These are phyloP conservation scores for Amaranthus hypochondriacus DNA, from an alignment of 148 eudicot species.

Conservation along the genomic window DNA sequence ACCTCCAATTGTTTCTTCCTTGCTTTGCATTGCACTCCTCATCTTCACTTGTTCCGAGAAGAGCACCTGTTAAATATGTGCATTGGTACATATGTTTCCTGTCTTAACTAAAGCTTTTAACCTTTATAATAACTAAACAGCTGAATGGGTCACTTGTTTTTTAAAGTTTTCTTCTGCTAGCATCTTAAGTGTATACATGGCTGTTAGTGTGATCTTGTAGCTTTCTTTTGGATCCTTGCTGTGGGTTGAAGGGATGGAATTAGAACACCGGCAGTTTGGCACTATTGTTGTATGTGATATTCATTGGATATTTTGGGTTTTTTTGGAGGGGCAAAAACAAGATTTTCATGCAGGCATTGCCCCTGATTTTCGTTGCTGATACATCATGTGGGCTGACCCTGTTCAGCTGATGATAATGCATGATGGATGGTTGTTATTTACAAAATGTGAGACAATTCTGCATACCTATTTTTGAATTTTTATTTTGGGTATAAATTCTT, in stretches of 20 bases:
- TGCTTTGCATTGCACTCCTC: conserved; percentile 46
- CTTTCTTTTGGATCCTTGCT: too few species aligned
- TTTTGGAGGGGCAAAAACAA: neutral
- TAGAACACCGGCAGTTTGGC: neutral
- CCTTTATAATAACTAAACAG: too few species aligned
- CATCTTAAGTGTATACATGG: too few species aligned
- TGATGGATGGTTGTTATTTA: neutral
- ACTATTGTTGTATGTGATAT: neutral
- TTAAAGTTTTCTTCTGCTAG: too few species aligned
- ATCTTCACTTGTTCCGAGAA: conserved; percentile 69
- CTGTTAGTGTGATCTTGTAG: too few species aligned
- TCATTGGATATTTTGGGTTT: neutral
- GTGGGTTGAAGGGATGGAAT: neutral
- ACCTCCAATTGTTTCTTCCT: conserved; percentile 31
- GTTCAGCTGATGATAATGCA: neutral
- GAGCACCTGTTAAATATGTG: conserved; percentile 43
- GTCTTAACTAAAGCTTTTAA: too few species aligned
- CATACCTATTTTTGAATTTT: neutral
- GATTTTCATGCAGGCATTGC: neutral
- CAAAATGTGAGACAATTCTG: neutral
- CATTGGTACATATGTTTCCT: neutral
- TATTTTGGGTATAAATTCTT: neutral
- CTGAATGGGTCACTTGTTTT: too few species aligned
- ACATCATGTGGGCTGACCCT: neutral
- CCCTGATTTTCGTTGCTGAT: neutral